A percentile compares a stretch with the other conserved stretches of the same genome.
Conservation (phyloP, 2,329 filamentous ascomycete species). For the Fusarium siculi region DNA sequence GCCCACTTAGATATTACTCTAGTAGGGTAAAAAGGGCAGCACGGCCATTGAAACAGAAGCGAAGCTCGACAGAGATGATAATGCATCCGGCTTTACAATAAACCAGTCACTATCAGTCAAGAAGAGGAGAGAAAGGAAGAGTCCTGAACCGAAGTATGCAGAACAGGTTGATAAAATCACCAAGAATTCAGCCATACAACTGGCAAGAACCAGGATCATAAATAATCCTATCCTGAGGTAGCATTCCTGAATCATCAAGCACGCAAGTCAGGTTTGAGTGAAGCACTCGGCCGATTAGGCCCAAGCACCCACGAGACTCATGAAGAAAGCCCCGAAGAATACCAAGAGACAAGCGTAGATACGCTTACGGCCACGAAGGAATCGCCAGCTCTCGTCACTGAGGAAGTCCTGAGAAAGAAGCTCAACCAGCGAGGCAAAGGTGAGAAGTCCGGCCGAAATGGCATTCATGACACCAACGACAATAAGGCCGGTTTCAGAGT, state of each 20-base stretch:
- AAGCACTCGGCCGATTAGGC: constrained; percentile 53
- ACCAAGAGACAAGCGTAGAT: constrained; percentile 67
- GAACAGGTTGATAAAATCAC: not conserved
- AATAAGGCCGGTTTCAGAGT: constrained; percentile 72
- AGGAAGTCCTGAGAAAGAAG: constrained; percentile 78
- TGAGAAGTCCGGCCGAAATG: constrained; percentile 75
- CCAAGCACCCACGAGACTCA: constrained; percentile 74
- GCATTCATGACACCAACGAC: constrained; percentile 81
- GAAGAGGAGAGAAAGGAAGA: not conserved
- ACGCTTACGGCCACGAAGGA: constrained; percentile 63
- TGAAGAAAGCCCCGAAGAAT: constrained; percentile 67
- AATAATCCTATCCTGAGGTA: not conserved
- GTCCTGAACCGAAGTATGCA: not conserved
- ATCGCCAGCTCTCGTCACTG: constrained; percentile 70
- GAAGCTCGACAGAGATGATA: not conserved
- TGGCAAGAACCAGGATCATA: not conserved
- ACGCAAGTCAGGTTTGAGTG: not conserved
- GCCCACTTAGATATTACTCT: not conserved
- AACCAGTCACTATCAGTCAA: not conserved
- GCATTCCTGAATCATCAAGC: not conserved
- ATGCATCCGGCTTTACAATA: not conserved
- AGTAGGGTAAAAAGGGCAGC: not conserved
- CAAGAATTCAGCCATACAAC: not conserved
- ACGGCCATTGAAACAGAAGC: not conserved
- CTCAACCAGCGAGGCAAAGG: constrained; percentile 78